phyloP scores from a whole-genome alignment of 1,284 basidiomycete species.

The Cutaneotrichosporon mucoides region DNA sequence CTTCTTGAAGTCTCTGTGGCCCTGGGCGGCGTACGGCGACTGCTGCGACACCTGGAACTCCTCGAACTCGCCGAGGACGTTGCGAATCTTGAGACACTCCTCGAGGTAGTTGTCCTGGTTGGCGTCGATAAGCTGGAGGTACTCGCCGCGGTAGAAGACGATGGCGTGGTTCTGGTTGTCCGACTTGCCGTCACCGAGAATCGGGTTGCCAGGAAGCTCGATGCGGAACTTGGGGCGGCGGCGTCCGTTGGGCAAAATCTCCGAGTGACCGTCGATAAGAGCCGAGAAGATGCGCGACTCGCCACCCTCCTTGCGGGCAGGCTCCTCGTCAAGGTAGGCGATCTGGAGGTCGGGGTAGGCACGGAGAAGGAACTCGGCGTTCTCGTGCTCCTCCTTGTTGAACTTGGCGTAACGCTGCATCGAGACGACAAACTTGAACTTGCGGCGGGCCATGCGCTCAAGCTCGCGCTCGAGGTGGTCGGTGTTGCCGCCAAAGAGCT shows the following conservation, averaged over 20 bases:
- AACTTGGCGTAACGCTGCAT: conserved; percentile 99
- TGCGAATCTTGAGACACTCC: conserved; percentile 98
- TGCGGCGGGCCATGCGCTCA: conserved; percentile 93
- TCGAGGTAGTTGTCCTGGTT: conserved; percentile 99
- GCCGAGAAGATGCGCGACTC: conserved; percentile 94
- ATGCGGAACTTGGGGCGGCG: conserved; percentile 96
- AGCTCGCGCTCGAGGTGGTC: conserved; percentile 95
- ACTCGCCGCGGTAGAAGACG: conserved; percentile 98
- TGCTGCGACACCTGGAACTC: conserved; percentile 76
- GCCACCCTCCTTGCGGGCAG: conserved; percentile 86
- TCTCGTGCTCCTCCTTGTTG: conserved; percentile 99
- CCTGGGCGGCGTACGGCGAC: conserved; percentile 87
- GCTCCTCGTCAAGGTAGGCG: conserved; percentile 96
- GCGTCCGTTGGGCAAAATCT: conserved; percentile 83
- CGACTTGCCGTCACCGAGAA: conserved; percentile 97
- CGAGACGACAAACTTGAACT: conserved; percentile 99
- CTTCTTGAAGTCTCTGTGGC: conserved; percentile 78
- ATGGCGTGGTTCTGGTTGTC: conserved; percentile 99
- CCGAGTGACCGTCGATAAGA: conserved; percentile 95
- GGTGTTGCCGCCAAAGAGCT: conserved; percentile 94
- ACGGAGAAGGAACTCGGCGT: conserved; percentile 94
- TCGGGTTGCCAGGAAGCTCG: conserved; percentile 97
- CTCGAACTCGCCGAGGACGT: conserved; percentile 97
- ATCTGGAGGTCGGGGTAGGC: conserved; percentile 99
- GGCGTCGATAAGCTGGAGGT: conserved; percentile 97